phyloP scores from a whole-genome alignment of 768 basidiomycete species.

The Rhodotorula taiwanensis region DNA sequence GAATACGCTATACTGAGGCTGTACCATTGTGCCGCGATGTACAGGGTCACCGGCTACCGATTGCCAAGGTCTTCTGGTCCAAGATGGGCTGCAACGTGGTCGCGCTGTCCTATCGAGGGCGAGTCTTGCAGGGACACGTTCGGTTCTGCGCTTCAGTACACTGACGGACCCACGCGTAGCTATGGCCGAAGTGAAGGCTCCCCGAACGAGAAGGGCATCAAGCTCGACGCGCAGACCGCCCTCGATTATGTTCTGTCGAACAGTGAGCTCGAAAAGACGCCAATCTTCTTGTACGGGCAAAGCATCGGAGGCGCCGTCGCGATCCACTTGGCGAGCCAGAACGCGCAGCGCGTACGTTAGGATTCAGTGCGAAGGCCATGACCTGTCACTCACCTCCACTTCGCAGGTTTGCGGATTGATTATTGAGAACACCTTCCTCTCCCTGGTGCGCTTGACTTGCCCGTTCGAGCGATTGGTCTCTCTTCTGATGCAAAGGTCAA shows the following conservation, averaged over 20 bases:
- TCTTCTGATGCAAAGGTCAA: constrained; percentile 3
- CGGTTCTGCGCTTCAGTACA: too few species aligned
- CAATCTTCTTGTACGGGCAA: constrained; percentile 71
- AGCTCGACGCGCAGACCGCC: constrained; percentile 66
- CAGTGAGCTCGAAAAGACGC: constrained; percentile 59
- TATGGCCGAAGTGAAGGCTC: constrained; percentile 87
- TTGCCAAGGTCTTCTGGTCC: constrained; percentile 72
- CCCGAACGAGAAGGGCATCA: constrained; percentile 49
- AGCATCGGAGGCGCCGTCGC: constrained; percentile 89
- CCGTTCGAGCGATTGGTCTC: neutral
- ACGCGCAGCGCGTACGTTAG: constrained; percentile 57
- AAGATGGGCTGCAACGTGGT: constrained; percentile 86
- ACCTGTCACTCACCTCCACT: too few species aligned
- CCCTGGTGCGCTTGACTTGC: constrained; percentile 49
- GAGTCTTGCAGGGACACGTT: too few species aligned
- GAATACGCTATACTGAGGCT: too few species aligned
- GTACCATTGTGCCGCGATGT: neutral
- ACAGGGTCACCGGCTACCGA: constrained; percentile 76
- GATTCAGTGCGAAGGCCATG: neutral
- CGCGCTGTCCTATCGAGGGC: constrained; percentile 91
- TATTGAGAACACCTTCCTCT: constrained; percentile 89
- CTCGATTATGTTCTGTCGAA: constrained; percentile 67
- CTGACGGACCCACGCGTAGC: constrained; percentile 45
- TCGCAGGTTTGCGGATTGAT: constrained; percentile 63
- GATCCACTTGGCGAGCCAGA: constrained; percentile 75